Evolutionary conservation across 257 asterid genomes (phyloP), one percentile per base, ranked within the genome.

Genomic region (Gynochthodes officinalis): DNA sequence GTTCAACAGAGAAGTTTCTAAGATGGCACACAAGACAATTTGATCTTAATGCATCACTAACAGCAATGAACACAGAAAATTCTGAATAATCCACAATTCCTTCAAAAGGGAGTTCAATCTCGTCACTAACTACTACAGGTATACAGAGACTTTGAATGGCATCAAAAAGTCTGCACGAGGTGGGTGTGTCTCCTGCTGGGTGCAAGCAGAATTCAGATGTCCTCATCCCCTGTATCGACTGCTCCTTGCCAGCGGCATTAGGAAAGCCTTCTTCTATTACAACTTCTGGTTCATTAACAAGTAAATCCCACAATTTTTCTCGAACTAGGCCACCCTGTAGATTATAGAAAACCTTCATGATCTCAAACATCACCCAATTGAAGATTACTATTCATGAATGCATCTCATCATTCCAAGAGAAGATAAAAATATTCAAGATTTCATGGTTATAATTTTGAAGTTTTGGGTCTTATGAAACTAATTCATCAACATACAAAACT

Each of bases 141-240:
- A 91, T 91, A 71, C 98, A 93, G 62, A 93, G 96, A 75, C 98
- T 93, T 78, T 89, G 98, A 66, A 93, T 76, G 76, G 97, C 97
- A 78, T 93, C 98, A 68, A 93, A 93, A 27, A 90, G 90, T 75
- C 98, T 76, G 54, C 98, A 93, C 11, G 98, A 93, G 40, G 98
- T 93, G 44, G 98, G 98, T 0, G 98, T 93, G 73, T 93, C 97
- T 3, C 98, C 98, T 0, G 98, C 96, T 62, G 98, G 98, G 67
- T 93, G 98, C 84, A 93, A 84, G 79, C 98, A 93, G 81, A 93
- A 93, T 69, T 93, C 96, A 1, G 98, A 93, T 27, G 89, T 79
- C 64, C 97, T 82, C 98, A 90, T 93, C 49, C 97, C 98, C 81
- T 81, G 88, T 79, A 93, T 90, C 0, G 98, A 90, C 67, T 89